Evolutionary conservation across 306 rosid species (phyloP).

Genomic region (Castanea sativa): DNA sequence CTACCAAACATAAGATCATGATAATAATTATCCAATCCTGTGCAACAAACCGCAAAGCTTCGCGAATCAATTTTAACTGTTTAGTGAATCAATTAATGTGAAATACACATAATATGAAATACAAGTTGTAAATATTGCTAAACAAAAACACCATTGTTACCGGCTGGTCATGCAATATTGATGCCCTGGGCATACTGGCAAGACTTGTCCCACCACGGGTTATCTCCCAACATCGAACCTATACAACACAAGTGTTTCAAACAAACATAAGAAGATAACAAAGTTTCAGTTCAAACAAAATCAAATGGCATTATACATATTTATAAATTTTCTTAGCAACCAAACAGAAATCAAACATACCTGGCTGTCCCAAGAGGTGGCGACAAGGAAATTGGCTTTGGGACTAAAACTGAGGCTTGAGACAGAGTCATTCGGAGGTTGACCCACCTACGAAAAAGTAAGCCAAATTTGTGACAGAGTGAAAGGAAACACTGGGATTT

Average conservation of each 20-base stretch:
- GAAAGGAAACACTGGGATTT: no score
- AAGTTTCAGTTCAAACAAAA: no score
- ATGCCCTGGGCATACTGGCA: constrained; percentile 66
- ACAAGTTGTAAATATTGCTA: background rate
- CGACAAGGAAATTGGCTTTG: constrained; percentile 67
- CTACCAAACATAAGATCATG: no score
- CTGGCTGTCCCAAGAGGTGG: constrained; percentile 91
- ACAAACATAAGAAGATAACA: background rate
- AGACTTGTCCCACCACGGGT: constrained; percentile 50
- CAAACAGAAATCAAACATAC: constrained; percentile 17
- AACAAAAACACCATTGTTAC: constrained; percentile 31
- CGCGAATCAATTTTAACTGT: no score
- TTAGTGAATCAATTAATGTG: no score
- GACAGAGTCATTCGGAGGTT: constrained; percentile 76
- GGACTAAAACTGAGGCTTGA: constrained; percentile 74
- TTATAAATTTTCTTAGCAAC: background rate
- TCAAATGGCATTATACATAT: no score
- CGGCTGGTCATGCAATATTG: constrained; percentile 80
- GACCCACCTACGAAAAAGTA: constrained; percentile 48
- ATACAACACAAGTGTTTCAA: background rate
- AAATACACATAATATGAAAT: no score
- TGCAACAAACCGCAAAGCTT: no score
- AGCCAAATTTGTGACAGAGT: no score
- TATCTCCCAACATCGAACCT: constrained; percentile 88
- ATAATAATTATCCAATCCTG: no score